Evolutionary conservation across 2,329 filamentous ascomycete genomes (phyloP).

Genomic region (Nemania serpens): DNA sequence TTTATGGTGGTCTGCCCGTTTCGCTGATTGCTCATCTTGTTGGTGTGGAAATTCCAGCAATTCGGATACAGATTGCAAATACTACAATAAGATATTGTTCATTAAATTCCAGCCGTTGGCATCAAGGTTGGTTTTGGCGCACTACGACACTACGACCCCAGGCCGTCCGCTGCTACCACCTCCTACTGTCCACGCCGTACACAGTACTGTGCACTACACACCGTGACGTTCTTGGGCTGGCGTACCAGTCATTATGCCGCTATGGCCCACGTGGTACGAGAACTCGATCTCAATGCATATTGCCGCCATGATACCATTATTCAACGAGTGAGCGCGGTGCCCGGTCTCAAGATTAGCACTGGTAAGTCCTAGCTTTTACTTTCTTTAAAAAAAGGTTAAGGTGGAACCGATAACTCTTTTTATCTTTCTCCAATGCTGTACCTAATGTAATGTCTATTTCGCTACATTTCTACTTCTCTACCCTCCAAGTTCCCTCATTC

Average conservation of each 20-base stretch:
- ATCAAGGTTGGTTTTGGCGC: constrained; percentile 12
- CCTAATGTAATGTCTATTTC: neutral
- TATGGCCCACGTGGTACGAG: constrained; percentile 44
- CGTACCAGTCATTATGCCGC: constrained; percentile 40
- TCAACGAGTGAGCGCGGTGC: constrained; percentile 60
- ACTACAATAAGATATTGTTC: constrained; percentile 24
- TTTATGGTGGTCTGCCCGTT: constrained; percentile 17
- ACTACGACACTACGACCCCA: constrained; percentile 16
- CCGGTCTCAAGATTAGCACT: constrained; percentile 63
- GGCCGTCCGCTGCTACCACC: neutral
- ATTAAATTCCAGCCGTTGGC: constrained; percentile 21
- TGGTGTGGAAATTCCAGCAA: constrained; percentile 29
- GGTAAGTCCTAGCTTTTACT: constrained; percentile 50
- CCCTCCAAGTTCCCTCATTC: neutral
- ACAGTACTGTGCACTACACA: neutral
- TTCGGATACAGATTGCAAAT: constrained; percentile 33
- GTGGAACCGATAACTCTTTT: neutral
- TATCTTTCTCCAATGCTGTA: neutral
- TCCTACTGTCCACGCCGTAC: neutral
- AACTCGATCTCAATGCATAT: constrained; percentile 42
- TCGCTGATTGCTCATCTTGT: constrained; percentile 13
- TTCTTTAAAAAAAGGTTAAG: neutral
- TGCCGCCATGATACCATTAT: constrained; percentile 50
- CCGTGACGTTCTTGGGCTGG: constrained; percentile 16
- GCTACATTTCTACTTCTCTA: neutral